Conservation (phyloP, 192 early-diverging fungal genomes). For the Linnemannia hyalina region DNA sequence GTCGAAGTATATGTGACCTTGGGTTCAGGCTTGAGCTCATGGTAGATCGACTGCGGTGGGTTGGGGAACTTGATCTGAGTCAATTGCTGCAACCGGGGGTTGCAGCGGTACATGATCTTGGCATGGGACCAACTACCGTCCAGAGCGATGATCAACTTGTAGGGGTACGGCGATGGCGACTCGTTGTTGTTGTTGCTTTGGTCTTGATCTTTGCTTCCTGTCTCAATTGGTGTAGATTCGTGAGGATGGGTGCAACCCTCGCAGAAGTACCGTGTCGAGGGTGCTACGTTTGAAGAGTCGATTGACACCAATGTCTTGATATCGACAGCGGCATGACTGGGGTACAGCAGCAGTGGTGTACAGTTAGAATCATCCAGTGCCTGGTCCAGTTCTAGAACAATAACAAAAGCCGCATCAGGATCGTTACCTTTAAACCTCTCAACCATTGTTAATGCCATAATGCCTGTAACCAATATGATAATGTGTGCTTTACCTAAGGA, state of each 20-base stretch:
- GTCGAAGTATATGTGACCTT: slow-evolving; percentile 49
- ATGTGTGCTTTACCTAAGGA: slow-evolving; percentile 24
- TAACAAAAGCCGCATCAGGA: neutral
- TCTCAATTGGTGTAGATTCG: neutral
- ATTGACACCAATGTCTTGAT: slow-evolving; percentile 14
- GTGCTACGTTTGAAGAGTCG: neutral
- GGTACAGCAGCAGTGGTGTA: slow-evolving; percentile 44
- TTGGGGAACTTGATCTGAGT: slow-evolving; percentile 49
- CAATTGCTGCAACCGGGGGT: slow-evolving; percentile 53
- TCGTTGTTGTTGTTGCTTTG: neutral
- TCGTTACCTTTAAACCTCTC: neutral
- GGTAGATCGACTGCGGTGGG: slow-evolving; percentile 53
- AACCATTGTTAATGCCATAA: neutral
- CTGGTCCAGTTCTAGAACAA: slow-evolving; percentile 38
- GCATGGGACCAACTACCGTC: slow-evolving; percentile 59
- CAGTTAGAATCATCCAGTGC: slow-evolving; percentile 36
- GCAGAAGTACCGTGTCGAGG: slow-evolving; percentile 28
- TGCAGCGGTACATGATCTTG: slow-evolving; percentile 56
- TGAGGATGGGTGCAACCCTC: slow-evolving; percentile 24
- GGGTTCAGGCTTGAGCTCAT: slow-evolving; percentile 54
- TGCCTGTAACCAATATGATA: no score
- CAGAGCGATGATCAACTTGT: slow-evolving; percentile 50
- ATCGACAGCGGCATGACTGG: slow-evolving; percentile 42
- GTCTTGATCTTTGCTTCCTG: neutral
- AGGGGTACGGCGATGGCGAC: slow-evolving; percentile 18